These are phyloP conservation scores for Saccharomycopsis amapae DNA, from an alignment of 805 yeast genomes.

Conservation along the genomic window DNA sequence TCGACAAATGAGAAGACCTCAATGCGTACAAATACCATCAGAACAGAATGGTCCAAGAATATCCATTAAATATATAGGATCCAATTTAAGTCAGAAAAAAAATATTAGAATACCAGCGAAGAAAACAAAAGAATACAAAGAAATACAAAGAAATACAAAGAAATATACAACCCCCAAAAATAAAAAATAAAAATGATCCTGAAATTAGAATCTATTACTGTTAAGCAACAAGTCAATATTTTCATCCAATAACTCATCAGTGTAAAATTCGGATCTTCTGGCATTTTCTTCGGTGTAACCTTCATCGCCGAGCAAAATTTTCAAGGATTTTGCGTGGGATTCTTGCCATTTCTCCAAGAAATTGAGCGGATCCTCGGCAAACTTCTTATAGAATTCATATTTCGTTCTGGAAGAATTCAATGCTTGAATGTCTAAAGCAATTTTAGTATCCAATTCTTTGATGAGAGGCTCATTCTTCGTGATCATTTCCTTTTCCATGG, in stretches of 20 bases:
- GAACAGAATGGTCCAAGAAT: too few relatives aligned
- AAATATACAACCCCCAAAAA: background rate
- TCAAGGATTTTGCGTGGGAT: slow-evolving; percentile 77
- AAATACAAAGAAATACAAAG: background rate
- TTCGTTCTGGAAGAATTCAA: slow-evolving; percentile 51
- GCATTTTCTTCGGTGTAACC: slow-evolving; percentile 85
- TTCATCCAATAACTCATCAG: slow-evolving; percentile 69
- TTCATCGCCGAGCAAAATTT: slow-evolving; percentile 82
- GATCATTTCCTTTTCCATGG: slow-evolving; percentile 31
- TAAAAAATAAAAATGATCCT: background rate
- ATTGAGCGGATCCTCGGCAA: slow-evolving; percentile 69
- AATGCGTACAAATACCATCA: too few relatives aligned
- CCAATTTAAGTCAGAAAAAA: too few relatives aligned
- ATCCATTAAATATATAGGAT: too few relatives aligned
- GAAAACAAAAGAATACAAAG: too few relatives aligned
- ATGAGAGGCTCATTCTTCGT: slow-evolving; percentile 35
- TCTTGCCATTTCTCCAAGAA: slow-evolving; percentile 69
- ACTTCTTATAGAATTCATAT: slow-evolving; percentile 68
- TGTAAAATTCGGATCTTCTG: slow-evolving; percentile 75
- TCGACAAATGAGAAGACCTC: too few relatives aligned
- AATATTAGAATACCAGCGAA: too few relatives aligned
- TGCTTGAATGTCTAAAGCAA: slow-evolving; percentile 41
- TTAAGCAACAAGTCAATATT: slow-evolving; percentile 66
- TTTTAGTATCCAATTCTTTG: slow-evolving; percentile 36
- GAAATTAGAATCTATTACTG: background rate